phyloP scores from a whole-genome alignment of 768 basidiomycete genomes.

The Naganishia randhawae region DNA sequence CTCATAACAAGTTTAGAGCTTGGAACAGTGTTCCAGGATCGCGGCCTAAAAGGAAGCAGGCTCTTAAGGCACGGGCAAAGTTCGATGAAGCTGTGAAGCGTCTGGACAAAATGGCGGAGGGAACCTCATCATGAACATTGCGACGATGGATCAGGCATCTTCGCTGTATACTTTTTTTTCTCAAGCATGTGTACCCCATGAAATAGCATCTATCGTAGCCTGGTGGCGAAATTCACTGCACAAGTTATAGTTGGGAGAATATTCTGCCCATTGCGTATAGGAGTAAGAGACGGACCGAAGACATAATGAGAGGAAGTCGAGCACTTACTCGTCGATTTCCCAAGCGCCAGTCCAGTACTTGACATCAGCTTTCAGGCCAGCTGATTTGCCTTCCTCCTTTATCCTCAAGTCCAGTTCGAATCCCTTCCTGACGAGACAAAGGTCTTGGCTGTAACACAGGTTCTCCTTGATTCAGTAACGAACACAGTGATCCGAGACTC shows the following conservation, averaged over 20 bases:
- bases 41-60: constrained; percentile 6
- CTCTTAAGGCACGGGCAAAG: constrained; percentile 1
- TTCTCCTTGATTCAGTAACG: background rate
- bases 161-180: background rate
- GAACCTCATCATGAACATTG: background rate
- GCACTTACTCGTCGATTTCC: constrained; percentile 76
- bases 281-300: background rate
- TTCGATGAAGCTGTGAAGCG: background rate
- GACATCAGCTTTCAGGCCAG: constrained; percentile 68
- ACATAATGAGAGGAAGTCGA: background rate
- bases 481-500: background rate
- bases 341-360: constrained; percentile 90
- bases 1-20: constrained; percentile 17
- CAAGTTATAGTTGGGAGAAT: constrained; percentile 5
- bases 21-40: background rate
- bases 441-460: constrained; percentile 64
- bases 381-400: constrained; percentile 61
- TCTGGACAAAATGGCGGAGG: background rate
- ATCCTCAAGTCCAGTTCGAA: constrained; percentile 79
- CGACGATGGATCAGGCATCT: background rate
- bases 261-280: background rate
- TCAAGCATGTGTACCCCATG: background rate
- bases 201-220: background rate
- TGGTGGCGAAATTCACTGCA: background rate
- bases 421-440: constrained; percentile 71